phyloP scores from a whole-genome alignment of 768 basidiomycete species.

The Boletales sp. region DNA sequence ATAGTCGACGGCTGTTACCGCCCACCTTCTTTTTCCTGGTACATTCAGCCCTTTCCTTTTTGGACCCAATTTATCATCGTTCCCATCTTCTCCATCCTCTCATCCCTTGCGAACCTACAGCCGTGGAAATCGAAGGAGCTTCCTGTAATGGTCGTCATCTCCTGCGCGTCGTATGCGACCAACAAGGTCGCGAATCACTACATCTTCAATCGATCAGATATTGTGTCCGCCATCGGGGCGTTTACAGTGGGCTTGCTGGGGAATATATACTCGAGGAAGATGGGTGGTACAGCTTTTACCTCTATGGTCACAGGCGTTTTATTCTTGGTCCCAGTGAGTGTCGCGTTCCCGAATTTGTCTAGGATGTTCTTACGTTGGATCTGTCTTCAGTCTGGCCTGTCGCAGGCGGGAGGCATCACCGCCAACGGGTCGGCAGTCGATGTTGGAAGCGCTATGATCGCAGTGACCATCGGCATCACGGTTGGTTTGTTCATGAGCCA shows the following conservation, averaged over 20 bases:
- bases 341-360: constrained; percentile 1
- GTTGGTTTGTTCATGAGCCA: constrained; percentile 88
- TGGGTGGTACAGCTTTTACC: constrained; percentile 85
- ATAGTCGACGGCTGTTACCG: constrained; percentile 72
- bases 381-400: constrained; percentile 64
- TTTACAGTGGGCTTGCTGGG: constrained; percentile 78
- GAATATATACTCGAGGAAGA: constrained; percentile 76
- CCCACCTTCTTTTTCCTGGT: constrained; percentile 64
- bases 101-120: constrained; percentile 76
- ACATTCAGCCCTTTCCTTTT: constrained; percentile 73
- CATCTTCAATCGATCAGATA: constrained; percentile 80
- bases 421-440: constrained; percentile 80
- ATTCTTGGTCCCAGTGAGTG: constrained; percentile 79
- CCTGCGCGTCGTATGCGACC: constrained; percentile 72
- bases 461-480: constrained; percentile 88
- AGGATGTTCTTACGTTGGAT: background rate
- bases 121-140: constrained; percentile 69
- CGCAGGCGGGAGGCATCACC: constrained; percentile 82
- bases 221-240: constrained; percentile 83
- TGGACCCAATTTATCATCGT: constrained; percentile 79
- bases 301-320: constrained; percentile 88
- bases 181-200: constrained; percentile 83
- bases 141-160: constrained; percentile 81
- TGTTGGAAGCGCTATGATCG: constrained; percentile 83
- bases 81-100: constrained; percentile 66